These are phyloP conservation scores for Phialophora verrucosa DNA, from an alignment of 2,329 filamentous ascomycete genomes.

Conservation along the genomic window DNA sequence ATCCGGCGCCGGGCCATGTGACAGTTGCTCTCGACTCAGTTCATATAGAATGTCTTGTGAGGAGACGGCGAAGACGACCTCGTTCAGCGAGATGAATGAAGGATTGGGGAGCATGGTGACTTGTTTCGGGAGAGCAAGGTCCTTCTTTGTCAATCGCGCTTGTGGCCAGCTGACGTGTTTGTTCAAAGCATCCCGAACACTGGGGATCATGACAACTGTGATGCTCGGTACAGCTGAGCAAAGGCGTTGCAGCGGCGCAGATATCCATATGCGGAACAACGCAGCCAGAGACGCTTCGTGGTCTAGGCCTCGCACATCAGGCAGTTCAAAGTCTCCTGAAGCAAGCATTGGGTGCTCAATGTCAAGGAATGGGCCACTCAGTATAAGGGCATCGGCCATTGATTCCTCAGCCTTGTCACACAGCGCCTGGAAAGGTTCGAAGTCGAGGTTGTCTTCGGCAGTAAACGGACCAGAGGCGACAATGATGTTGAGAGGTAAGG, in stretches of 20 bases:
- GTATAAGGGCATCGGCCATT: constrained; percentile 77
- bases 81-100: constrained; percentile 86
- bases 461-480: constrained; percentile 89
- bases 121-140: constrained; percentile 78
- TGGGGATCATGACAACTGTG: constrained; percentile 82
- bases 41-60: constrained; percentile 85
- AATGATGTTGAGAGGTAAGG: constrained; percentile 74
- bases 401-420: constrained; percentile 76
- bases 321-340: constrained; percentile 77
- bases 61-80: constrained; percentile 79
- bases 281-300: constrained; percentile 81
- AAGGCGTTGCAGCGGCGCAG: constrained; percentile 73
- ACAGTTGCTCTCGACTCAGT: constrained; percentile 74
- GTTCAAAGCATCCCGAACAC: constrained; percentile 78
- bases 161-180: constrained; percentile 89
- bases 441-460: constrained; percentile 88
- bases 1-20: constrained; percentile 61
- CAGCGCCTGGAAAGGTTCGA: constrained; percentile 81
- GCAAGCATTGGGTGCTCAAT: constrained; percentile 87
- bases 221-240: constrained; percentile 73
- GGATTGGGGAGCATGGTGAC: constrained; percentile 85
- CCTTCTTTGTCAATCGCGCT: constrained; percentile 70
- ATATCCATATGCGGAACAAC: constrained; percentile 81
- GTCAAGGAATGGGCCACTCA: constrained; percentile 89
- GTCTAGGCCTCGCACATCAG: constrained; percentile 63